phyloP scores from a whole-genome alignment of 2,329 filamentous ascomycete genomes.

The Epichloe sibirici region DNA sequence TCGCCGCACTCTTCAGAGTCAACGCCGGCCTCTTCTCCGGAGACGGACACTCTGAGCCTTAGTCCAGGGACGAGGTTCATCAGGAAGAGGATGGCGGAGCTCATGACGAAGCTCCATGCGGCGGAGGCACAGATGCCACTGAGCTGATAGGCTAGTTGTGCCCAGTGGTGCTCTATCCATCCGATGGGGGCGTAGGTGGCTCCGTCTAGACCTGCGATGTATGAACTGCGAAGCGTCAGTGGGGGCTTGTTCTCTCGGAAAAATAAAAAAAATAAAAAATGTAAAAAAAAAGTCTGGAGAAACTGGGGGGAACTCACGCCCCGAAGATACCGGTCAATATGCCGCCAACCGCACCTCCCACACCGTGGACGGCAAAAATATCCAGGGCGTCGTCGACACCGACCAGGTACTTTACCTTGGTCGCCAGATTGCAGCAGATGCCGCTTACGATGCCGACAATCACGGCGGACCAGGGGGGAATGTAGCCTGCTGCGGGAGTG shows the following conservation, averaged over 20 bases:
- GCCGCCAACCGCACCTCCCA: conserved; percentile 74
- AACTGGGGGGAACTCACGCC: conserved; percentile 34
- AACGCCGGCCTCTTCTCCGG: conserved; percentile 56
- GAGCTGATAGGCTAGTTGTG: conserved; percentile 60
- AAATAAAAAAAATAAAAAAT: not conserved
- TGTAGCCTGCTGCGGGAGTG: conserved; percentile 70
- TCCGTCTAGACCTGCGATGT: conserved; percentile 64
- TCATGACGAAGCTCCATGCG: conserved; percentile 54
- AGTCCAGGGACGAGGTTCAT: conserved; percentile 62
- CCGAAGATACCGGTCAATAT: conserved; percentile 68
- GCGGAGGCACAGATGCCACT: conserved; percentile 54
- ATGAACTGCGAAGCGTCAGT: conserved; percentile 32
- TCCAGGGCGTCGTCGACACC: conserved; percentile 80
- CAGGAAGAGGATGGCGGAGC: conserved; percentile 55
- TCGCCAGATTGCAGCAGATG: conserved; percentile 69
- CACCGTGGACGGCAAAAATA: conserved; percentile 79
- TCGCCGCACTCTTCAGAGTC: conserved; percentile 71
- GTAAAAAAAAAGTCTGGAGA: not conserved
- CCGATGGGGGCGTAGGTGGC: conserved; percentile 46
- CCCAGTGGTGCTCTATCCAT: conserved; percentile 59
- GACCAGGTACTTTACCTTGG: conserved; percentile 66
- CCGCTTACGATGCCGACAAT: conserved; percentile 48
- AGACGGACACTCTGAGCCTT: conserved; percentile 52
- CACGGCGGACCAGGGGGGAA: conserved; percentile 52
- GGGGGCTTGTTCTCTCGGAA: conserved; percentile 6